Evolutionary conservation across 2,329 filamentous ascomycete genomes (phyloP), one percentile per base, ranked within the genome.

Genomic region (Hymenoscyphus albidus): DNA sequence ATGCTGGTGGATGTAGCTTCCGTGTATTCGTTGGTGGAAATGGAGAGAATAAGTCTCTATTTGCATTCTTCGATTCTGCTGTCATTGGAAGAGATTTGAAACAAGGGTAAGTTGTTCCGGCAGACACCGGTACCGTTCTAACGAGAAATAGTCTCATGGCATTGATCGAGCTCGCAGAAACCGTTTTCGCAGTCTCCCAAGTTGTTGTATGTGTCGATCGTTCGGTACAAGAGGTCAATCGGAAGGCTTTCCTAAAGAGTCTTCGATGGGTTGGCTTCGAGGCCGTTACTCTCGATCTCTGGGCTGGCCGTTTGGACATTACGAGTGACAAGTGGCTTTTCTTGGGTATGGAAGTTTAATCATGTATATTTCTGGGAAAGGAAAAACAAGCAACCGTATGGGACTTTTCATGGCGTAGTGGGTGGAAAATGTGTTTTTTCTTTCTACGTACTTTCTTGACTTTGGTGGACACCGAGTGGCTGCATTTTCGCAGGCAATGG

Each of bases 261-360:
- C 84, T 97, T 61, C 91, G 93, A 76, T 97, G 93, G 93, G 93
- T 96, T 69, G 93, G 93, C 63, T 97, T 97, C 75, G 90, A 91
- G 74, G 84, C 94, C 70, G 88, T 87, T 59, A 94, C 91, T 31
- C 82, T 97, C 55, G 88, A 93, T 70, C 84, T 86, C 71, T 97
- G 92, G 89, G 84, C 85, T 16, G 79, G 82, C 57, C 81, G 82
- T 48, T 76, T 83, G 62, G 85, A 90, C 68, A 83, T 88, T 62
- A 87, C 90, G 60, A 96, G 92, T 79, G 80, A 87, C 61, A 83
- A 83, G 73, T 97, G 93, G 93, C 77, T 97, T 65, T 92, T 96
- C 76, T 86, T 97, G 82, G 88, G 88, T 68, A 95, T 96, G 87
- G 93, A 97, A 76, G 80, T 94, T 65, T 96, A 83, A 68, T 65